Base-by-base conservation (phyloP, 169 alveolate species). In the Theileria annulata region DNA sequence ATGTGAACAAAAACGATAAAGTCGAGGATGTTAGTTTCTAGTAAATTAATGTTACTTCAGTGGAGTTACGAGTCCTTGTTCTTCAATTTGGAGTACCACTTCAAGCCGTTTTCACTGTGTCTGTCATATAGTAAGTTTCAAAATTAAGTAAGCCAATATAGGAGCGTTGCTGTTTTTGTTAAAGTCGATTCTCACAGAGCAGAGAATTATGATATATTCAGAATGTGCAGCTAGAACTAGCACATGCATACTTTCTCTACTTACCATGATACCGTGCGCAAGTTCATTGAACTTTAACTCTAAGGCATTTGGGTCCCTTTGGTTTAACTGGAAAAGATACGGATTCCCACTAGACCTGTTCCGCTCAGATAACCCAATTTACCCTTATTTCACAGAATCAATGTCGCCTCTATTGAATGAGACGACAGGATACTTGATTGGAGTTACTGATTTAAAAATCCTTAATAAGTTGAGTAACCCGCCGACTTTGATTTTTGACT, bases 251-350 rank as follows among this genome's bases (percentile, higher is more conserved):
- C 47, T 82, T 30, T 19, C 89, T n/a, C 17, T 82, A 0, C 59
- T 82, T 19, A 59, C 86, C 0, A 69, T 82, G 86, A 76, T 82
- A 8, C 89, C 89, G 47, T 83, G 86, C 23, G 85, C 89, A 5
- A 75, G 31, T 35, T 15, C 89, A 12, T 37, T 82, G 19, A 79
- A 79, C 9, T 82, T 82, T 69, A 75, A 75, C 81, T 75, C 86
- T n/a, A 75, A 68, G 30, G 56, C 75, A 19, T 82, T 82, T 62
- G 89, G 86, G 23, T 70, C 82, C 12, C n/a, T 75, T 48, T 82
- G 86, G 85, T 77, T 68, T 62, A 54, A 74, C 13, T 82, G 89
- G 89, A 75, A 76, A 28, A 69, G 54, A 59, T 82, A 37, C 37
- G 86, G 75, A 27, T 59, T 82, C 75, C 89, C 89, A n/a, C 77